These are phyloP conservation scores for Ophioceras dolichostomum DNA, from an alignment of 2,329 filamentous ascomycete species.

Conservation along the genomic window DNA sequence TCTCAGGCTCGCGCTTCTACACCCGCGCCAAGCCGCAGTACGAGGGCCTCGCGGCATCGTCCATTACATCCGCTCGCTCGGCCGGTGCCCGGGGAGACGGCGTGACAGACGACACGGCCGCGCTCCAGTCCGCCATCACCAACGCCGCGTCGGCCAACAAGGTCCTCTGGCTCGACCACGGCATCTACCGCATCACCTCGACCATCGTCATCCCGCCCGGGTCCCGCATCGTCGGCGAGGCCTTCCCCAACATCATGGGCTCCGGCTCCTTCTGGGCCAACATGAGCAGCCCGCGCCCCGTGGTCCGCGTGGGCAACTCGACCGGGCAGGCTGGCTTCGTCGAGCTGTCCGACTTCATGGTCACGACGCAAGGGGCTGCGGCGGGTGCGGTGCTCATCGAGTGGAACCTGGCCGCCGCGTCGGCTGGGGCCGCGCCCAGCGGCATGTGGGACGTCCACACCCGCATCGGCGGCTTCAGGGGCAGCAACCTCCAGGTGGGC, in stretches of 20 bases:
- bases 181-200: conserved; percentile 37
- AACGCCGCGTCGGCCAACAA: conserved; percentile 31
- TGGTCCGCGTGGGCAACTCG: conserved; percentile 44
- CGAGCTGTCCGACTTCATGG: conserved; percentile 60
- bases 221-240: conserved; percentile 44
- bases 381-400: conserved; percentile 59
- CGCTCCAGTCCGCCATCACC: conserved; percentile 44
- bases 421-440: conserved; percentile 24
- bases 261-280: conserved; percentile 44
- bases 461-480: conserved; percentile 58
- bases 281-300: conserved; percentile 45
- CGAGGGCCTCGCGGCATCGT: conserved; percentile 36
- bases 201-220: conserved; percentile 33
- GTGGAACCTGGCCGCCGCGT: conserved; percentile 50
- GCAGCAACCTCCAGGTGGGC: conserved; percentile 53
- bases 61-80: conserved; percentile 39
- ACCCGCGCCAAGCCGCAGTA: conserved; percentile 66
- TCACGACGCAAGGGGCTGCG: conserved; percentile 54
- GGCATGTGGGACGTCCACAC: conserved; percentile 67
- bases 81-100: conserved; percentile 34
- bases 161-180: conserved; percentile 44
- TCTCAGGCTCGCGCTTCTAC: conserved; percentile 36
- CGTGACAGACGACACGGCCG: conserved; percentile 44
- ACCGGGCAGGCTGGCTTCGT: conserved; percentile 51
- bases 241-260: conserved; percentile 37